Evolutionary conservation across 2,329 filamentous ascomycete species (phyloP), one percentile per base, ranked within the genome.

Genomic region (Cladosporium cucumerinum): DNA sequence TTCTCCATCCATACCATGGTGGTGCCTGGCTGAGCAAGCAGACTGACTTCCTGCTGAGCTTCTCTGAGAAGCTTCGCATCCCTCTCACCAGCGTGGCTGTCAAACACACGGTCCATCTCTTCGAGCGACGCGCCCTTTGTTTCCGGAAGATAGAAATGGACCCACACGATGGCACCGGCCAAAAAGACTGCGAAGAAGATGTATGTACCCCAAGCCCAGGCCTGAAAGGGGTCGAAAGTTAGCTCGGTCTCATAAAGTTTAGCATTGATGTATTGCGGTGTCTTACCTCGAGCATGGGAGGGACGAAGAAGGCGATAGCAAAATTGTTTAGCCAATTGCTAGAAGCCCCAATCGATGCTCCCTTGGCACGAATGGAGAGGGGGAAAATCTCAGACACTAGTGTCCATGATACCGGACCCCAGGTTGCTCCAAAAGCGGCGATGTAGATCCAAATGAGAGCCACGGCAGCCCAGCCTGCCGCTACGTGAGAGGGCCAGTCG

Each of bases 341-440:
- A 10, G 61, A 66, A 10, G 64, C 69, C 11, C 66, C 67, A 21
- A 71, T 52, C 0, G 87, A 87, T 0, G 88, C 86, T 39, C 89
- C 88, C 72, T 89, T 90, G 2, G 87, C 86, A 7, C 87, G 80
- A 0, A 85, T 76, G 0, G 81, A 82, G 1, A 82, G 83, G 0
- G 86, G 86, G 49, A 89, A 89, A n/a, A 91, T 86, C 66, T 92
- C 86, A 32, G 82, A 79, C 0, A 76, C 74, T 73, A 75, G 48
- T 0, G 71, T 71, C 74, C 74, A 76, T 1, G 69, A 67, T 1
- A 72, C 68, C 0, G 74, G 74, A 18, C 72, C 72, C 71, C 85
- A 89, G 0, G 82, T 82, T 0, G 81, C 82, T 2, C 86, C 85
- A 69, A 90, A 90, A 5, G 65, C 55, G 21, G 70, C 30, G 68